A percentile compares a stretch with the other conserved stretches of the same genome.
These are phyloP conservation scores for Claviceps citrina DNA, from an alignment of 2,329 filamentous ascomycete genomes.

Conservation along the genomic window DNA sequence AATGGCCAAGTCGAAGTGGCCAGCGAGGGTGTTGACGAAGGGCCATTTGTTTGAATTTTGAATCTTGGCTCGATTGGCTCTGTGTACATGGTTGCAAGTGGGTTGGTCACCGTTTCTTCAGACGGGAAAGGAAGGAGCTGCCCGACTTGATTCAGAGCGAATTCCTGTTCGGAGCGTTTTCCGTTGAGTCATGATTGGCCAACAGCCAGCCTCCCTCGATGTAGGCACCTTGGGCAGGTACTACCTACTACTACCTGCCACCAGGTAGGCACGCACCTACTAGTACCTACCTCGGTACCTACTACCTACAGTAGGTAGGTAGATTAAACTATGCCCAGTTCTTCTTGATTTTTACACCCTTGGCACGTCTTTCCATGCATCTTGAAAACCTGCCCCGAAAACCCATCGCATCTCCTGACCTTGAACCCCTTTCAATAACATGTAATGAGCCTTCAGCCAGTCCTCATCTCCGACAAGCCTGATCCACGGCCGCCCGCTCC, in stretches of 20 bases:
- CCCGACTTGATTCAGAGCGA: no score
- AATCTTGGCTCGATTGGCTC: not conserved
- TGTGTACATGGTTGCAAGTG: not conserved
- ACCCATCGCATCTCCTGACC: slow-evolving; percentile 40
- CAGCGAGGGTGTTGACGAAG: not conserved
- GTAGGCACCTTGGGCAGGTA: no score
- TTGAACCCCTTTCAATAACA: slow-evolving; percentile 49
- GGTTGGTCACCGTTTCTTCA: no score
- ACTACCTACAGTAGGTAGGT: no score
- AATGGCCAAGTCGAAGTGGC: no score
- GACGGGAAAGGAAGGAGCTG: no score
- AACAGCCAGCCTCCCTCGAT: not conserved
- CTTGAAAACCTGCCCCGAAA: slow-evolving; percentile 43
- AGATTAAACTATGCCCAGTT: no score
- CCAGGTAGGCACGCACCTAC: no score
- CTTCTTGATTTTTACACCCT: no score
- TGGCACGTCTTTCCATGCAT: slow-evolving; percentile 44
- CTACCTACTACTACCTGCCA: no score
- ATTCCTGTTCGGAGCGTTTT: not conserved
- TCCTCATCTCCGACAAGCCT: slow-evolving; percentile 37
- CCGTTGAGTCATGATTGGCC: not conserved
- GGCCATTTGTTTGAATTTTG: not conserved
- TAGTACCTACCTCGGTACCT: no score
- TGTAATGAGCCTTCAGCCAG: slow-evolving; percentile 45
- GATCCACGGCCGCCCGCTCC: slow-evolving; percentile 30